Base-by-base conservation (phyloP, 768 basidiomycete species). In the Pisolithus microcarpus region DNA sequence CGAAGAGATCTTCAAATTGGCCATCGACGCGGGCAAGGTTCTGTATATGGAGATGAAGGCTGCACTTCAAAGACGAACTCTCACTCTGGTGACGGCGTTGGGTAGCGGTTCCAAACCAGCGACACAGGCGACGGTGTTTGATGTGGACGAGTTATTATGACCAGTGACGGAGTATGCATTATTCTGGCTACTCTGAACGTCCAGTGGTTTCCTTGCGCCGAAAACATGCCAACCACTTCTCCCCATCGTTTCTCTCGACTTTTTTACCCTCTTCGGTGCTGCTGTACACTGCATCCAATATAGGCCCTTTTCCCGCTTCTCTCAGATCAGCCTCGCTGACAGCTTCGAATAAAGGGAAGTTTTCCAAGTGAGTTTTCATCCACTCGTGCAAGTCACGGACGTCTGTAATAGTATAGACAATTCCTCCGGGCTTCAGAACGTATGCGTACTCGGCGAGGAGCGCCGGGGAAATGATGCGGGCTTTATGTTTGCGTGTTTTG, bases 231-330 rank as follows among this genome's bases (percentile, higher is more conserved):
- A 95, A 76, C 85, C 86, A 94, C 67, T 97, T 98, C 43, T 87
- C 78, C 23, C 93, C 93, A 18, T 76, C 74, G 63, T 96, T 97
- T 64, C 95, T 74, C 65, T 90, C 89, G 0, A 98, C 96, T 67
- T 99, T 99, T 68, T 84, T 91, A 5, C 96, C 95, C 69, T 99
- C 96, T 67, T 99, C 96, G 4, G 96, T 99, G 60, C 82, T 82
- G 31, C 72, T 79, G 66, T 84, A 85, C 16, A 95, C 83, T 2
- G 84, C 88, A 56, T 90, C 87, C n/a, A 94, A 64, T 43, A 92
- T 80, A 0, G 79, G 74, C 2, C 86, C 87, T 57, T 84, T 81
- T 16, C 88, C 89, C 55, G 87, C 79, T 9, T 73, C 71, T n/a
- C 87, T 79, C 18, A 97, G 75, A 23, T 81, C 78, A 28, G 84